Conservation (phyloP, 2,329 filamentous ascomycete genomes). For the Arthrobotrys sinensis region DNA sequence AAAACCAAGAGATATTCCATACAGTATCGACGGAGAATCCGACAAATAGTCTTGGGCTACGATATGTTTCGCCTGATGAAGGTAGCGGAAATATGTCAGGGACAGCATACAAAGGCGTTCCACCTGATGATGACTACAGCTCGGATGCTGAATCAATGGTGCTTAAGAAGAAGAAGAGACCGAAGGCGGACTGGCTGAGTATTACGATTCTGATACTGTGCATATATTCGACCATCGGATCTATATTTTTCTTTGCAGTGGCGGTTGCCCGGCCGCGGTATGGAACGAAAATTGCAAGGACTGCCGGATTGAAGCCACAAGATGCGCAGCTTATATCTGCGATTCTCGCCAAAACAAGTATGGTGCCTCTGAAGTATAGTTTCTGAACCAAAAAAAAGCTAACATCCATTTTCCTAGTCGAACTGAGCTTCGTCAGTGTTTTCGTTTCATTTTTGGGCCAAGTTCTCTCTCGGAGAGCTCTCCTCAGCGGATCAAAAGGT, state of each 20-base stretch:
- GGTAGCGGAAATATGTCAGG: conserved; percentile 2
- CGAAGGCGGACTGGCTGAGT: conserved; percentile 39
- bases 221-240: conserved; percentile 56
- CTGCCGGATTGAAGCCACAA: conserved; percentile 36
- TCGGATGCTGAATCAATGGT: conserved; percentile 14
- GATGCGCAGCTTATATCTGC: conserved; percentile 57
- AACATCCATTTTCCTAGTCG: conserved; percentile 68
- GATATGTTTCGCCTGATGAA: conserved; percentile 43
- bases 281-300: conserved; percentile 43
- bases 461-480: conserved; percentile 78
- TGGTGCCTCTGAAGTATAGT: not conserved
- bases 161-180: conserved; percentile 18
- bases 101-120: conserved; percentile 17
- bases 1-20: conserved; percentile 10
- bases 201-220: conserved; percentile 44
- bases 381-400: not conserved
- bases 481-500: conserved; percentile 75
- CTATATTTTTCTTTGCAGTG: conserved; percentile 48
- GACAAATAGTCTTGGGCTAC: conserved; percentile 27
- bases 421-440: conserved; percentile 82
- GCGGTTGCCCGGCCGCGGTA: conserved; percentile 45
- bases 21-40: not conserved
- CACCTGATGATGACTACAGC: conserved; percentile 41
- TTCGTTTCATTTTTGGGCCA: conserved; percentile 84
- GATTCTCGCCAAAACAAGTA: conserved; percentile 54